Evolutionary conservation across 2,329 filamentous ascomycete species (phyloP), one percentile per base, ranked within the genome.

Genomic region (Coniochaeta ligniaria): DNA sequence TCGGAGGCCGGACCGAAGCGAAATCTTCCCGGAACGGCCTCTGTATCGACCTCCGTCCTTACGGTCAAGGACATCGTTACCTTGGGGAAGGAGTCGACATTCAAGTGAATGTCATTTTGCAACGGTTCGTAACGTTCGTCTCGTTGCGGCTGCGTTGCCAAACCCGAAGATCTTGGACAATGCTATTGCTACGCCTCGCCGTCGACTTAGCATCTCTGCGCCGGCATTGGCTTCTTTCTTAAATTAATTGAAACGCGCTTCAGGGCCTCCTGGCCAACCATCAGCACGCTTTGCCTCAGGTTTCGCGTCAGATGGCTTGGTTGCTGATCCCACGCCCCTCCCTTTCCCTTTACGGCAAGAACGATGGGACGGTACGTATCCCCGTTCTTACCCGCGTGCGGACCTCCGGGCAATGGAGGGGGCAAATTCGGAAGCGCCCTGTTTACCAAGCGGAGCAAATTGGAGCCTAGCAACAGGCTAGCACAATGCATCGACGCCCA

Each of bases 171-270:
- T 20, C 6, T 6, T 16, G 9, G 6, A 43, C 4, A 6, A 6
- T 47, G 11, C 47, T 26, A 28, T 28, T 9, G 47, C 11, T 31
- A 31, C 47, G n/a, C 47, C 47, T 6, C 14, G 47, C 6, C 47
- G 47, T 52, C 20, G 47, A 31, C 6, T 14, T 52, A 52, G 47
- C 14, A 16, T 6, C 14, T n/a, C 47, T 26, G 20, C 47, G 24
- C 60, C 64, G 61, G 66, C 61, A 66, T 65, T 66, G 60, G 65
- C 60, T 67, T 67, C 61, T 63, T 65, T 63, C 66, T 56, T 36
- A 66, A 66, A 67, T 67, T 61, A 63, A 67, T 65, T 64, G 63
- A 67, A 66, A 66, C 67, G 65, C 66, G 65, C 65, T 64, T 62
- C 59, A 58, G 45, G 60, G 60, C 57, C 60, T 63, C 60, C 61